Conservation (phyloP, 805 yeast genomes). For the Metschnikowia bowlesiae region DNA sequence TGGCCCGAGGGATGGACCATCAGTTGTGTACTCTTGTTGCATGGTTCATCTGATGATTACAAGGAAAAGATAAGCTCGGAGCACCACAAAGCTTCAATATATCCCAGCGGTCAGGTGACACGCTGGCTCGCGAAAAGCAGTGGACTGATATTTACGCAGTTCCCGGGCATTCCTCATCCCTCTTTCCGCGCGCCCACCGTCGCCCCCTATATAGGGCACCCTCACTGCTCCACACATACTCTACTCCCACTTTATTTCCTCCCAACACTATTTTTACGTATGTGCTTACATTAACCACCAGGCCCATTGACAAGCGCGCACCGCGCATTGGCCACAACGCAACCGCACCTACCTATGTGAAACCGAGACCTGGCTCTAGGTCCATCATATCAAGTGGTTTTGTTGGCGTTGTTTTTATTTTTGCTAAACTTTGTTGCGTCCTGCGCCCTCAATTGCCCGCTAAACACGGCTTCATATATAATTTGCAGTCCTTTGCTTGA, state of each 20-base stretch:
- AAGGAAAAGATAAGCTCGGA: background rate
- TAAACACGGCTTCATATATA: background rate
- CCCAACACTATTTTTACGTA: slow-evolving; percentile 18
- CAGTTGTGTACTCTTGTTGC: too few relatives aligned
- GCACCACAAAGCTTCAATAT: background rate
- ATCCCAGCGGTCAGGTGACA: background rate
- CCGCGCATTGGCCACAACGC: slow-evolving; percentile 8
- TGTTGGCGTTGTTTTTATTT: slow-evolving; percentile 1
- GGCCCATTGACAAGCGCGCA: slow-evolving; percentile 9
- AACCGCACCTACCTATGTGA: background rate
- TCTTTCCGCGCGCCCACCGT: slow-evolving; percentile 14
- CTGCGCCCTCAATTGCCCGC: background rate
- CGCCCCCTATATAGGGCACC: slow-evolving; percentile 19
- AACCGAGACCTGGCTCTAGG: background rate
- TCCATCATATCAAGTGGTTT: background rate
- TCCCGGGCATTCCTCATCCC: slow-evolving; percentile 17
- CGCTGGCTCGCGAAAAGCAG: slow-evolving; percentile 5
- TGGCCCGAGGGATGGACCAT: too few relatives aligned
- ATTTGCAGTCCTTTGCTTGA: slow-evolving; percentile 2
- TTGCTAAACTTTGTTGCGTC: background rate
- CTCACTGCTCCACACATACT: slow-evolving; percentile 15
- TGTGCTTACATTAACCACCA: slow-evolving; percentile 10
- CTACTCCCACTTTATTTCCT: slow-evolving; percentile 17
- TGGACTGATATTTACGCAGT: slow-evolving; percentile 16
- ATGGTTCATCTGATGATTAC: too few relatives aligned